Conservation (phyloP, 768 basidiomycete species). For the Coprinopsis marcescibilis region DNA sequence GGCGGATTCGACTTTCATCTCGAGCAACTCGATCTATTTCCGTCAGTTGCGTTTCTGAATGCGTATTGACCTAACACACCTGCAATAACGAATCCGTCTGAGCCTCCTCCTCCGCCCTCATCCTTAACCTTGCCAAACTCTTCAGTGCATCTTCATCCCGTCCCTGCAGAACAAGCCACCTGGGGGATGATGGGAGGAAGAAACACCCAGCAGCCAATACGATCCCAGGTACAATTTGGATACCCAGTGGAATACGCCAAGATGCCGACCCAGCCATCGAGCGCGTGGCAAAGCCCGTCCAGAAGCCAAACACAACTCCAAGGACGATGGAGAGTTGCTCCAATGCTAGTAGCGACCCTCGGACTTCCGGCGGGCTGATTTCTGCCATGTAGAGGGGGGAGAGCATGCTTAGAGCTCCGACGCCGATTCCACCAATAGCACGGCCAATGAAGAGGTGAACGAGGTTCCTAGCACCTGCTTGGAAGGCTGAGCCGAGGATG, state of each 20-base stretch:
- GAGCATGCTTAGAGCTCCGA: slow-evolving; percentile 78
- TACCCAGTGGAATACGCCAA: slow-evolving; percentile 72
- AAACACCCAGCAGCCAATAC: slow-evolving; percentile 58
- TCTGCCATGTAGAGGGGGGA: slow-evolving; percentile 80
- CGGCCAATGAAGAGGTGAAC: slow-evolving; percentile 61
- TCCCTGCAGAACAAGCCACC: slow-evolving; percentile 52
- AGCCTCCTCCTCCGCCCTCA: slow-evolving; percentile 40
- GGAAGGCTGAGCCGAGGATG: slow-evolving; percentile 65
- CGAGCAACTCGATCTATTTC: slow-evolving; percentile 62
- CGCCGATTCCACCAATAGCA: slow-evolving; percentile 71
- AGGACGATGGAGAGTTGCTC: slow-evolving; percentile 79
- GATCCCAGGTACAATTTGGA: slow-evolving; percentile 67
- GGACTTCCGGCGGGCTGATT: slow-evolving; percentile 74
- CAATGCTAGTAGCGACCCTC: slow-evolving; percentile 73
- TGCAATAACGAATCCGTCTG: slow-evolving; percentile 46
- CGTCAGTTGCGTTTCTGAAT: not conserved
- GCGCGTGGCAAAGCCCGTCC: slow-evolving; percentile 74
- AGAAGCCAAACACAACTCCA: slow-evolving; percentile 79
- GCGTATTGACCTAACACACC: slow-evolving; percentile 22
- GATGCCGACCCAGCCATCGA: slow-evolving; percentile 58
- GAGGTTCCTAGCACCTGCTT: slow-evolving; percentile 54
- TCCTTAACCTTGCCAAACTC: slow-evolving; percentile 53
- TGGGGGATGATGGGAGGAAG: slow-evolving; percentile 57
- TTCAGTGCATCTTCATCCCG: slow-evolving; percentile 49
- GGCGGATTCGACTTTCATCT: slow-evolving; percentile 65